These are phyloP conservation scores for Lactifluus pinguis DNA, from an alignment of 768 basidiomycete genomes.

Conservation along the genomic window DNA sequence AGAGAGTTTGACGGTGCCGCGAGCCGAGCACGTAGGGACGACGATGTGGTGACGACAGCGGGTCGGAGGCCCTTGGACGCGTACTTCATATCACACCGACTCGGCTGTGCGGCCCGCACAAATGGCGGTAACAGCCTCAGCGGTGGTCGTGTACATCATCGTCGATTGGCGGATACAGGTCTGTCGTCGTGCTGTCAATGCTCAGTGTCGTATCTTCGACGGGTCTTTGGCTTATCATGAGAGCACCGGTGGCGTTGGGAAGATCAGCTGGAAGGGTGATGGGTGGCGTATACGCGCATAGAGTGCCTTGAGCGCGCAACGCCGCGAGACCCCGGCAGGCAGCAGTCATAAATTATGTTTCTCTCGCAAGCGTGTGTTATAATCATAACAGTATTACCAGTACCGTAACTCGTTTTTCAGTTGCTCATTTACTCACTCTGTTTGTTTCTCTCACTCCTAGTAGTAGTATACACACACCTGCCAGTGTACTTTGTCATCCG, in stretches of 20 bases:
- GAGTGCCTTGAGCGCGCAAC: background rate
- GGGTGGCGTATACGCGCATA: slow-evolving; percentile 68
- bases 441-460: background rate
- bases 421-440: background rate
- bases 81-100: slow-evolving; percentile 59
- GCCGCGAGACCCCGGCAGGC: no score
- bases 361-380: background rate
- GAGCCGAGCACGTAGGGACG: slow-evolving; percentile 22
- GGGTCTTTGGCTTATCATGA: slow-evolving; percentile 88
- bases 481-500: background rate
- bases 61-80: slow-evolving; percentile 94
- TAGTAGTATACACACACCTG: background rate
- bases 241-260: slow-evolving; percentile 86
- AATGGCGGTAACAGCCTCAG: background rate
- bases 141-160: slow-evolving; percentile 39
- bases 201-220: slow-evolving; percentile 65
- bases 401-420: background rate
- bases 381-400: background rate
- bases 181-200: slow-evolving; percentile 38
- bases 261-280: slow-evolving; percentile 66
- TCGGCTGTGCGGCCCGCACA: slow-evolving; percentile 19
- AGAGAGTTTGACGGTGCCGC: slow-evolving; percentile 5
- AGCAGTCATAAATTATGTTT: no score
- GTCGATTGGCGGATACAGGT: slow-evolving; percentile 51
- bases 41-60: slow-evolving; percentile 63